Percentiles rank a stretch among this genome's conserved stretches.
Conservation (phyloP, 768 basidiomycete genomes). For the Infundibulicybe gibba region DNA sequence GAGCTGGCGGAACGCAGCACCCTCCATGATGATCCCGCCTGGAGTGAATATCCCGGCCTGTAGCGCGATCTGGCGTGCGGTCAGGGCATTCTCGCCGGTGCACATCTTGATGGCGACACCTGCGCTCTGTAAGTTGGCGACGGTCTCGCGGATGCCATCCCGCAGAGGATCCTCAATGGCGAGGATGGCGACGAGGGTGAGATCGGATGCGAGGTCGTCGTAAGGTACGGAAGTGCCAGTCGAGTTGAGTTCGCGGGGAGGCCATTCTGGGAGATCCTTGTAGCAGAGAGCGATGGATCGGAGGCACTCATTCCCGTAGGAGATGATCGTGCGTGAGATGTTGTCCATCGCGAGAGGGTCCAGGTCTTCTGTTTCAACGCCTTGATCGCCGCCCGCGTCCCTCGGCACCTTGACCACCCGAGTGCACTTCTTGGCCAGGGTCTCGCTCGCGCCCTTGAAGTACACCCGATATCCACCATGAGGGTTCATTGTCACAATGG, state of each 20-base stretch:
- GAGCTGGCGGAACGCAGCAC: constrained; percentile 44
- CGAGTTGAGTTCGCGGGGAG: constrained; percentile 36
- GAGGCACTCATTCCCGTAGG: constrained; percentile 73
- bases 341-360: constrained; percentile 54
- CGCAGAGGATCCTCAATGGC: constrained; percentile 82
- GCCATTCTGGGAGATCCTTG: constrained; percentile 66
- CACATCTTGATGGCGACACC: constrained; percentile 81
- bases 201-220: constrained; percentile 47
- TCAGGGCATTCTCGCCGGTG: constrained; percentile 77
- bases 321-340: constrained; percentile 31
- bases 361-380: constrained; percentile 32
- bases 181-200: constrained; percentile 66
- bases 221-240: constrained; percentile 39
- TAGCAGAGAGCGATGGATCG: constrained; percentile 78
- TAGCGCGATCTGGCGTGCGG: constrained; percentile 71
- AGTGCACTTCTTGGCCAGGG: constrained; percentile 55
- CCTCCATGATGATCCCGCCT: constrained; percentile 82
- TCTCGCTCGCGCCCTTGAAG: constrained; percentile 76
- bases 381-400: constrained; percentile 1
- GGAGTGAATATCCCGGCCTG: constrained; percentile 77
- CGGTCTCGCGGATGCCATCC: constrained; percentile 67
- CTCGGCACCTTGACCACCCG: constrained; percentile 3
- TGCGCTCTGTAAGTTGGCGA: constrained; percentile 63
- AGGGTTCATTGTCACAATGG: constrained; percentile 52
- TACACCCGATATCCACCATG: constrained; percentile 49